Conservation (phyloP, 2,329 filamentous ascomycete species). For the Aspergillus aculeatinus region DNA sequence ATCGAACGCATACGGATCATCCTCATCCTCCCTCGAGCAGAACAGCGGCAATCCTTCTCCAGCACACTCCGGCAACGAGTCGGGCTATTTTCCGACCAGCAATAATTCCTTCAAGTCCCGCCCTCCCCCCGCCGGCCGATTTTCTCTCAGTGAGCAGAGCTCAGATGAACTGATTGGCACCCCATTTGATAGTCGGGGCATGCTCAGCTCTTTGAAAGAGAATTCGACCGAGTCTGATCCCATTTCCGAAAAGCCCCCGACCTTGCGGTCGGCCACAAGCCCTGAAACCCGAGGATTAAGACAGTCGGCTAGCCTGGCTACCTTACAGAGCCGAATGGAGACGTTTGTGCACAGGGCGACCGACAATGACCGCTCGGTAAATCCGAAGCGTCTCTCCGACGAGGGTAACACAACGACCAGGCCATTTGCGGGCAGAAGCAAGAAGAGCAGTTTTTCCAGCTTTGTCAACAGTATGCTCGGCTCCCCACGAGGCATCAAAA, state of each 20-base stretch:
- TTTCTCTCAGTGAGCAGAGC: constrained; percentile 38
- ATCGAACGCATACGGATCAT: constrained; percentile 49
- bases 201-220: constrained; percentile 46
- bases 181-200: constrained; percentile 46
- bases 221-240: constrained; percentile 35
- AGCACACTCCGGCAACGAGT: constrained; percentile 34
- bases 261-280: constrained; percentile 50
- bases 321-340: constrained; percentile 53
- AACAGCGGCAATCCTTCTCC: constrained; percentile 43
- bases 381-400: constrained; percentile 75
- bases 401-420: constrained; percentile 64
- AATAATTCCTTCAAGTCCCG: constrained; percentile 32
- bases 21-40: constrained; percentile 49
- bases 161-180: constrained; percentile 48
- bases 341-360: constrained; percentile 44
- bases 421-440: constrained; percentile 61
- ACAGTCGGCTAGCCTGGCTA: constrained; percentile 65
- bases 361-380: constrained; percentile 51
- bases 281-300: constrained; percentile 61
- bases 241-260: constrained; percentile 44
- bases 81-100: constrained; percentile 26
- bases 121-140: constrained; percentile 35
- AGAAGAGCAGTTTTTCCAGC: constrained; percentile 85
- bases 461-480: constrained; percentile 83
- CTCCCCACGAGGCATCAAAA: constrained; percentile 85